Evolutionary conservation across 169 alveolate species (phyloP).

Genomic region (Cryptosporidium ryanae): DNA sequence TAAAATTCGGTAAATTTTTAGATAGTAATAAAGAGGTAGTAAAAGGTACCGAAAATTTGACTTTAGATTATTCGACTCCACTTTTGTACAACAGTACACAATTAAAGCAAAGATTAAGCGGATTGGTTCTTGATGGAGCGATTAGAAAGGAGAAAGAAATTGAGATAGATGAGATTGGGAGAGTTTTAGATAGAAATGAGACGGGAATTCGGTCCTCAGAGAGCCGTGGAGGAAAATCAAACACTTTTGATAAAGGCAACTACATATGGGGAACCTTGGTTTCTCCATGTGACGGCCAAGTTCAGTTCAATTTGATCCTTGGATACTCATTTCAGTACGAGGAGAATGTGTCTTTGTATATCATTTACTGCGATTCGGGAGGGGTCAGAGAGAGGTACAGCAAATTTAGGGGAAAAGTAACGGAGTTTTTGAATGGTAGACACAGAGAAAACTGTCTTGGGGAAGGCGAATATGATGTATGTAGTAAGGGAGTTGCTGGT

Average conservation of each 20-base stretch:
- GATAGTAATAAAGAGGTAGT: neutral
- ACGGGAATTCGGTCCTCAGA: neutral
- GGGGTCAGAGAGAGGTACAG: slow-evolving; percentile 53
- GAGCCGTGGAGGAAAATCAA: neutral
- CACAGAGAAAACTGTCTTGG: too few relatives aligned
- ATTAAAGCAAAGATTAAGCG: neutral
- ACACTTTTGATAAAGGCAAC: neutral
- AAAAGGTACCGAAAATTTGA: neutral
- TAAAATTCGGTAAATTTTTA: slow-evolving; percentile 7
- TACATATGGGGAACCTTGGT: slow-evolving; percentile 47
- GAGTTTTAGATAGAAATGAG: neutral
- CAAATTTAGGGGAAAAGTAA: slow-evolving; percentile 23
- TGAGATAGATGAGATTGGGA: slow-evolving; percentile 7
- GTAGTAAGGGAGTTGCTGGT: too few relatives aligned
- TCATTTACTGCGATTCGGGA: slow-evolving; percentile 23
- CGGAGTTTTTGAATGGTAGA: slow-evolving; percentile 46
- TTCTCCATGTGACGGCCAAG: slow-evolving; percentile 57
- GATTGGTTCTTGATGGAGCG: slow-evolving; percentile 7
- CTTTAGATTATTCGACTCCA: neutral
- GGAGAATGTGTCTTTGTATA: slow-evolving; percentile 18
- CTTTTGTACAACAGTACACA: neutral
- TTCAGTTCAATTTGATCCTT: slow-evolving; percentile 9
- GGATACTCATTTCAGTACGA: neutral
- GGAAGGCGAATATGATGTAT: too few relatives aligned
- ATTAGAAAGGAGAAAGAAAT: neutral